A percentile compares a stretch with the other conserved stretches of the same genome.
Evolutionary conservation across 176 grass and related monocot genomes (phyloP).

Genomic region (Carex cristatella): DNA sequence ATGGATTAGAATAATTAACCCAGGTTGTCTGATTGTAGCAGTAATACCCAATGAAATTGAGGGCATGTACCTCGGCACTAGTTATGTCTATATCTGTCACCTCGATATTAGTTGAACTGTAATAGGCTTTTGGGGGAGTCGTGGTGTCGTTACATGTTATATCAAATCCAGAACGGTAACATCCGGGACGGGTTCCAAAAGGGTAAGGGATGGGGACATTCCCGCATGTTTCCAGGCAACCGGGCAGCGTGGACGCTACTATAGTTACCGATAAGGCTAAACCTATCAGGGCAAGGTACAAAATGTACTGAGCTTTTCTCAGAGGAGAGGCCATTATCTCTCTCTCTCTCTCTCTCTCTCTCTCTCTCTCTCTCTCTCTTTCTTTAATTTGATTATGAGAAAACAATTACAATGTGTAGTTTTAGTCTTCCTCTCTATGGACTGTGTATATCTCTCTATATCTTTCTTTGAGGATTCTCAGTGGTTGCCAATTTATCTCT

Average conservation of each 20-base stretch:
- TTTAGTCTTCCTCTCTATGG: no score
- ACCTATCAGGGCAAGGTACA: neutral
- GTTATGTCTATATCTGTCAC: neutral
- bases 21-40: no score
- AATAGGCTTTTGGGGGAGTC: neutral
- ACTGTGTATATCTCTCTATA: neutral
- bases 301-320: neutral
- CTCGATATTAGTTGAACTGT: neutral
- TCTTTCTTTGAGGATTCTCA: neutral
- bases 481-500: neutral
- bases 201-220: slow-evolving; percentile 23
- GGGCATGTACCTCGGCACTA: neutral
- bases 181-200: slow-evolving; percentile 27
- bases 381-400: neutral
- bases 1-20: no score
- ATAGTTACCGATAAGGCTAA: neutral
- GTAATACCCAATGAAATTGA: neutral
- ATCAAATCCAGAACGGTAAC: slow-evolving; percentile 26
- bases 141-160: slow-evolving; percentile 24
- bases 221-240: slow-evolving; percentile 28
- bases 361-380: no score
- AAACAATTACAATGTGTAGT: neutral
- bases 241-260: neutral
- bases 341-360: neutral
- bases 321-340: neutral